Conservation (phyloP, 352 stramenopile species). For the Globisporangium camurandrum region DNA sequence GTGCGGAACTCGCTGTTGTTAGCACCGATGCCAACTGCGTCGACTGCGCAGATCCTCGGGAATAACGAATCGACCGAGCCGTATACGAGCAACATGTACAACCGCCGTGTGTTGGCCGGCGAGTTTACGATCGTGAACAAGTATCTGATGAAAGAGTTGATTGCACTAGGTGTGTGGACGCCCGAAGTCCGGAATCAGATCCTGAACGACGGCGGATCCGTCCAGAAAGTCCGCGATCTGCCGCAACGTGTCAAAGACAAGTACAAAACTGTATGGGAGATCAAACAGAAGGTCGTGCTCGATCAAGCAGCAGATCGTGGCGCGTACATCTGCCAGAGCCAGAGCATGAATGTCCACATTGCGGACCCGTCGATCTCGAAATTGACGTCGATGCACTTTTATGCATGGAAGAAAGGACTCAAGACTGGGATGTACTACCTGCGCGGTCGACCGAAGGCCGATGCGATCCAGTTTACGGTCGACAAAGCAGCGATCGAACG, state of each 20-base stretch:
- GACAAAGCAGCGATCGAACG: conserved; percentile 90
- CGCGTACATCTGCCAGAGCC: conserved; percentile 98
- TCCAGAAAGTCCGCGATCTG: conserved; percentile 89
- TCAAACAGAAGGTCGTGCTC: conserved; percentile 96
- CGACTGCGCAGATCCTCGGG: conserved; percentile 98
- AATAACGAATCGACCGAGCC: conserved; percentile 99
- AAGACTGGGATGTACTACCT: conserved; percentile 99
- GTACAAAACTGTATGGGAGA: conserved; percentile 99
- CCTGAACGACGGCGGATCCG: conserved; percentile 94
- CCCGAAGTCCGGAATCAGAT: conserved; percentile 97
- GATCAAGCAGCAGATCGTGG: conserved; percentile 98
- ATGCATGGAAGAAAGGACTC: conserved; percentile 98
- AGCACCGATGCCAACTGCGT: conserved; percentile 98
- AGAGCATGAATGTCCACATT: conserved; percentile 99
- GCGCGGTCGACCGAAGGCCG: conserved; percentile 95
- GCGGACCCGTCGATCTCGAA: conserved; percentile 96
- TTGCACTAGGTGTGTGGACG: conserved; percentile 95
- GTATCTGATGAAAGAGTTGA: conserved; percentile 97
- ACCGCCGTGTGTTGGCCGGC: conserved; percentile 95
- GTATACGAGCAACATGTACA: conserved; percentile 99
- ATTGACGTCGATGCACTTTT: conserved; percentile 99
- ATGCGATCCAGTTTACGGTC: conserved; percentile 99
- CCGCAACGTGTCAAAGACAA: conserved; percentile 88
- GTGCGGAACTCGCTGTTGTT: conserved; percentile 99
- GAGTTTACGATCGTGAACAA: conserved; percentile 99